Evolutionary conservation across 2,329 filamentous ascomycete species (phyloP).

Genomic region (Pezicula neosporulosa): DNA sequence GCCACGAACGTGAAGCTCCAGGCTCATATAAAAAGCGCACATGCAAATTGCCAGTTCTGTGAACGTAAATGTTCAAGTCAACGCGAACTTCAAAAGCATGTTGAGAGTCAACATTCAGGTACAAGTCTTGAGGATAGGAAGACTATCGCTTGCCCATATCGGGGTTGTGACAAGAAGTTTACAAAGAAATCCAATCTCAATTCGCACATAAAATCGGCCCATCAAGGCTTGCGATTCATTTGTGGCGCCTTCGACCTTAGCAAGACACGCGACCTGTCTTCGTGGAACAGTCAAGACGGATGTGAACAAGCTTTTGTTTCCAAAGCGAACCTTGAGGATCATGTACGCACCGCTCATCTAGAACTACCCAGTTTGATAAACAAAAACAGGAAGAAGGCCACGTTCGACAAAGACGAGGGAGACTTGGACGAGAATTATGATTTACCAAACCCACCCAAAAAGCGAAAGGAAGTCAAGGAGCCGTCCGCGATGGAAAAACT

Average conservation of each 20-base stretch:
- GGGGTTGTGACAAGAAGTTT: conserved; percentile 72
- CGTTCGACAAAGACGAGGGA: conserved; percentile 3
- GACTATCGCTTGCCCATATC: conserved; percentile 61
- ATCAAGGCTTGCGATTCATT: conserved; percentile 74
- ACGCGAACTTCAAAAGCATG: conserved; percentile 69
- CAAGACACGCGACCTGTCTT: conserved; percentile 51
- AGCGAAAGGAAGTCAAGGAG: conserved; percentile 9
- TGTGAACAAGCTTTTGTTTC: conserved; percentile 75
- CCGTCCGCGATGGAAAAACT: conserved; percentile 39
- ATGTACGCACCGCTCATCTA: conserved; percentile 79
- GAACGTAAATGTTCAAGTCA: conserved; percentile 63
- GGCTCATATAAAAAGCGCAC: conserved; percentile 68
- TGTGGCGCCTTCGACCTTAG: conserved; percentile 68
- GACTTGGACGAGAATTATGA: conserved; percentile 8
- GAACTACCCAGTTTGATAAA: conserved; percentile 44
- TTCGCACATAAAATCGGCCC: conserved; percentile 72
- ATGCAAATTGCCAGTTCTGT: conserved; percentile 76
- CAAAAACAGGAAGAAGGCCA: conserved; percentile 35
- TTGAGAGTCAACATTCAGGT: conserved; percentile 72
- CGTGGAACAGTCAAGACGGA: conserved; percentile 63
- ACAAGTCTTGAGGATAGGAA: conserved; percentile 60
- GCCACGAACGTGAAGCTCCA: conserved; percentile 69
- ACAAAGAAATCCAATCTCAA: conserved; percentile 81
- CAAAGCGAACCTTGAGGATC: conserved; percentile 77
- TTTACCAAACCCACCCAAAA: conserved; percentile 1